Percentiles rank a stretch among this genome's conserved stretches.
These are phyloP conservation scores for Irpex rosettiformis DNA, from an alignment of 1,284 basidiomycete genomes.

Conservation along the genomic window DNA sequence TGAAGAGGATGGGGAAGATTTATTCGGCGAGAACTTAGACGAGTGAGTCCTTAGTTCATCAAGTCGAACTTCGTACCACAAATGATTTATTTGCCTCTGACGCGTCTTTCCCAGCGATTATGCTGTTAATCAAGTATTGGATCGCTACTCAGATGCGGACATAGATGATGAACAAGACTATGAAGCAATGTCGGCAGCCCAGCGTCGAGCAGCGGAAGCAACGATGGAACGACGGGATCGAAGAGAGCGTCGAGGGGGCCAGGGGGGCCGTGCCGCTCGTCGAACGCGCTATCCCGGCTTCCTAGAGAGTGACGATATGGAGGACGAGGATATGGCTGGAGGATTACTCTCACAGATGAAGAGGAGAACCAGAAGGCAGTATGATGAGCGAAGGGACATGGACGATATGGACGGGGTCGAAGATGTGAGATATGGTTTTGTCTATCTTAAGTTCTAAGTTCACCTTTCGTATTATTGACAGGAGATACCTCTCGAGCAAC, in stretches of 20 bases:
- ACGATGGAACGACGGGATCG: constrained; percentile 90
- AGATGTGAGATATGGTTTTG: constrained; percentile 49
- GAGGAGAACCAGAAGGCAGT: constrained; percentile 76
- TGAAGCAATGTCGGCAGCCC: constrained; percentile 68
- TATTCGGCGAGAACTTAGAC: constrained; percentile 80
- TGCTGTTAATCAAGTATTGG: constrained; percentile 76
- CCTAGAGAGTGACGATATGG: constrained; percentile 61
- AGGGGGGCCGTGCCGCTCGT: constrained; percentile 66
- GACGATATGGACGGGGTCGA: constrained; percentile 86
- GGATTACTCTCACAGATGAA: constrained; percentile 69
- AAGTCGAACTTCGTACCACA: background rate
- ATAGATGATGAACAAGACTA: constrained; percentile 84
- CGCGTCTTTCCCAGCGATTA: constrained; percentile 68
- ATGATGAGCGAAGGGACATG: constrained; percentile 82
- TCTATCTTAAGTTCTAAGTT: background rate
- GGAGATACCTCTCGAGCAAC: constrained; percentile 93
- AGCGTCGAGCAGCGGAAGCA: constrained; percentile 82
- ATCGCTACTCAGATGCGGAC: constrained; percentile 84
- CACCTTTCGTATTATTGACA: constrained; percentile 30
- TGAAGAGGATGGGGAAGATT: constrained; percentile 89
- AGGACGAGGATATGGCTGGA: constrained; percentile 22
- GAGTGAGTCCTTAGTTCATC: constrained; percentile 58
- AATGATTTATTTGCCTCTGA: background rate
- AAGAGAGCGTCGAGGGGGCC: constrained; percentile 60
- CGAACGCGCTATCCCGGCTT: constrained; percentile 84